Base-by-base conservation (phyloP, 139 green algal species). In the Edaphochlamys debaryana region DNA sequence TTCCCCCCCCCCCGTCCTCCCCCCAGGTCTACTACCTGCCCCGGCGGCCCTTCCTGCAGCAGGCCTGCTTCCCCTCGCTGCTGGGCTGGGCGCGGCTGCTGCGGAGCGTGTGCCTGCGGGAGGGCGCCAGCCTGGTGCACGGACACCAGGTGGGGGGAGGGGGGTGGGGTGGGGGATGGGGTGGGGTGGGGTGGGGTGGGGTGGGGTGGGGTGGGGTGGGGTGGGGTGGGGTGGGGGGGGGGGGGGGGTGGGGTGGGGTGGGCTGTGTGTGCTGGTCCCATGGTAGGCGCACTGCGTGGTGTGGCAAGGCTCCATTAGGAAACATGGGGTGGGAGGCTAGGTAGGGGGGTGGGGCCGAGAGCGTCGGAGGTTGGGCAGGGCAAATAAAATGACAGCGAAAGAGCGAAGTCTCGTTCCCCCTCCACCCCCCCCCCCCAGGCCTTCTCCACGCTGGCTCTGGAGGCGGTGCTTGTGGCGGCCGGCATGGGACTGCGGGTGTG, bases 21-120 rank as follows among this genome's bases (percentile, higher is more conserved):
- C 37, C 1, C 29, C 91, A 97, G 93, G 96, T 99, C 11, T 99
- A 99, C 91, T 98, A 99, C 87, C 75, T 94, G 2, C 92, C 95
- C 36, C 88, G 97, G 2, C 80, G 86, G 19, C 86, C 94, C 22
- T 85, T 99, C 41, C 96, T 95, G 41, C 80, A 90, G 22, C 88
- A 95, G 66, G 92, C 69, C 78, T 95, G 89, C 0, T 74, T 96
- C 38, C 95, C 95, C 13, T 96, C 90, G 0, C 32, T 97, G 4
- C 92, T 94, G 56, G 93, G 94, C 29, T 70, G 45, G 38, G 86
- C 95, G 62, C 82, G 85, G 29, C 71, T 97, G 48, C 78, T 98
- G 30, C 89, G 94, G 1, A 40, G 70, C 37, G 92, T 99, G 25
- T 70, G 96, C 41, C 25, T 98, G 8, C 77, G 94, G 0, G 96